Conservation (phyloP, 495 filamentous ascomycete genomes). For the Beverwykella pulmonaria region DNA sequence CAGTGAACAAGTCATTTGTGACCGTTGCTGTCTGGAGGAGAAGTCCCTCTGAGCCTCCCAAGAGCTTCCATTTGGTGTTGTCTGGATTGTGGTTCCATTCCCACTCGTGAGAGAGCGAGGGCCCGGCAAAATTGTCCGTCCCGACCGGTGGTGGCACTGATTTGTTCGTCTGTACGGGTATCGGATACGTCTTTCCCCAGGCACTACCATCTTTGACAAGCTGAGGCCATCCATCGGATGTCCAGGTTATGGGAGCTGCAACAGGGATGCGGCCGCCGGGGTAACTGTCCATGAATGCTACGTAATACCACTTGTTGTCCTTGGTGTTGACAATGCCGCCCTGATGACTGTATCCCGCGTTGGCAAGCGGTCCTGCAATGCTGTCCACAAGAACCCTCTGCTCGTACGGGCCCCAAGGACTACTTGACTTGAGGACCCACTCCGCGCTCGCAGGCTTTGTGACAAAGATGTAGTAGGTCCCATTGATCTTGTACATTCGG, state of each 20-base stretch:
- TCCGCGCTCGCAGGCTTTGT: conserved; percentile 52
- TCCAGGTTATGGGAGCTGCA: conserved; percentile 57
- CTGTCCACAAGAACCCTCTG: conserved; percentile 45
- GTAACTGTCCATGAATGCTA: conserved; percentile 59
- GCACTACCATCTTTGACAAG: conserved; percentile 41
- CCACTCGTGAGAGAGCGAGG: conserved; percentile 51
- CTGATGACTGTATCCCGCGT: conserved; percentile 55
- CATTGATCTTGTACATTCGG: conserved; percentile 60
- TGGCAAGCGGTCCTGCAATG: conserved; percentile 49
- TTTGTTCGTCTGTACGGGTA: conserved; percentile 46
- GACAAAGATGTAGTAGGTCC: conserved; percentile 58
- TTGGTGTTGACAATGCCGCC: conserved; percentile 59
- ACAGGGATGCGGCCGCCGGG: conserved; percentile 61
- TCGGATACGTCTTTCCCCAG: conserved; percentile 53
- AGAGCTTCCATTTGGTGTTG: conserved; percentile 35
- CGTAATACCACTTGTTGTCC: conserved; percentile 60
- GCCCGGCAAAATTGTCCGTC: conserved; percentile 51
- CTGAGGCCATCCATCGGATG: conserved; percentile 54
- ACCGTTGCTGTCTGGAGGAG: conserved; percentile 55
- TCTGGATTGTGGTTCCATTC: conserved; percentile 69
- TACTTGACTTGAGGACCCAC: conserved; percentile 53
- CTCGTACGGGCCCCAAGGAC: conserved; percentile 54
- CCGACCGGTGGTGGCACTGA: conserved; percentile 37
- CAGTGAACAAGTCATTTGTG: conserved; percentile 56
- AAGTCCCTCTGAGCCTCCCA: conserved; percentile 42